Evolutionary conservation across 805 yeast species (phyloP).

Genomic region (Hanseniaspora nectarophila): DNA sequence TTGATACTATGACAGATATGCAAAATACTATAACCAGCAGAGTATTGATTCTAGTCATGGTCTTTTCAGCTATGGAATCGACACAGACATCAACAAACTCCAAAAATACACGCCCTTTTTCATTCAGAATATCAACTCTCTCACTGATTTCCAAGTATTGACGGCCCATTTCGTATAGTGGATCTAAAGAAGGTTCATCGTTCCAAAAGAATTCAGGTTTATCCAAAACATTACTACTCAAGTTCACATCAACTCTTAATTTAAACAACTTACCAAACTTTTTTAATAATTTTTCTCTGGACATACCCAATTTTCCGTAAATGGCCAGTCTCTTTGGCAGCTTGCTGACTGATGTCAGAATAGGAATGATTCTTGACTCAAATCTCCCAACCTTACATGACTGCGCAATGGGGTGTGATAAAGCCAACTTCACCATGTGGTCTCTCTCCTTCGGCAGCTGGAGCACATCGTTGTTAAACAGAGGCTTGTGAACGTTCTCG

Average conservation of each 20-base stretch:
- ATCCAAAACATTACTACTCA: conserved; percentile 80
- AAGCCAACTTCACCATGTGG: conserved; percentile 79
- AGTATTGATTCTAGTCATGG: conserved; percentile 84
- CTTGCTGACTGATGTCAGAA: conserved; percentile 72
- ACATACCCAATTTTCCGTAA: conserved; percentile 76
- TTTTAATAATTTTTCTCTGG: conserved; percentile 69
- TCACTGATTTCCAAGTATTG: conserved; percentile 92
- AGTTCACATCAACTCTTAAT: conserved; percentile 81
- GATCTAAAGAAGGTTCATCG: conserved; percentile 86
- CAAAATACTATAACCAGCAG: conserved; percentile 75
- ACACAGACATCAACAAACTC: conserved; percentile 88
- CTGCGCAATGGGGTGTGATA: conserved; percentile 95
- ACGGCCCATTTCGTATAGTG: conserved; percentile 75
- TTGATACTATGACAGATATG: conserved; percentile 63
- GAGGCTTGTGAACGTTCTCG: conserved; percentile 46
- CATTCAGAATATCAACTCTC: conserved; percentile 84
- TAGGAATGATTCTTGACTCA: conserved; percentile 80
- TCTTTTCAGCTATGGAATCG: conserved; percentile 86
- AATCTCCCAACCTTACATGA: conserved; percentile 83
- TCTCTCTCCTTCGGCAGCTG: conserved; percentile 73
- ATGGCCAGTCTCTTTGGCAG: conserved; percentile 82
- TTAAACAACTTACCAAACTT: conserved; percentile 87
- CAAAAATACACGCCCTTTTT: conserved; percentile 82
- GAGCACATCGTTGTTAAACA: conserved; percentile 88
- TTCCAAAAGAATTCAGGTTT: conserved; percentile 97